These are phyloP conservation scores for Acanthamoeba royreba DNA, from an alignment of 208 protist species.

Conservation along the genomic window DNA sequence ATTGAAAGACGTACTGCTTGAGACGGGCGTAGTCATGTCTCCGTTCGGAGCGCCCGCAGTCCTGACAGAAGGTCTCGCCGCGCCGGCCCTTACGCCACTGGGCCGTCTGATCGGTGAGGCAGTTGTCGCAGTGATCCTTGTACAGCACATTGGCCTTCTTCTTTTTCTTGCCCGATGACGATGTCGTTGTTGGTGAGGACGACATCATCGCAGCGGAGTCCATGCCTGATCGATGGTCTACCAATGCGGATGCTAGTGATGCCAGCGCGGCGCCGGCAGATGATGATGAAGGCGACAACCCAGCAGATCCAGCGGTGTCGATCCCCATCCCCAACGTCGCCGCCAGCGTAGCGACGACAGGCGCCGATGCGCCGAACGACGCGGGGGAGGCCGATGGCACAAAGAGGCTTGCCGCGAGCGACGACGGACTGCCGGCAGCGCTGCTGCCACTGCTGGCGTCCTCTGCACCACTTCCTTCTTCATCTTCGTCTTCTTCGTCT, in stretches of 20 bases:
- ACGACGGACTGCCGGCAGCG: too few species aligned
- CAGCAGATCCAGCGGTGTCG: too few species aligned
- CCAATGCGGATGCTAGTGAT: too few species aligned
- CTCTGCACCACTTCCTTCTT: too few species aligned
- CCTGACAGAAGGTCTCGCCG: conserved; percentile 26
- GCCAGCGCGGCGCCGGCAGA: not conserved
- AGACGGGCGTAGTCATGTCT: not conserved
- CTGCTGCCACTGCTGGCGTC: too few species aligned
- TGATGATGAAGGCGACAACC: too few species aligned
- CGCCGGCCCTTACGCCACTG: conserved; percentile 28
- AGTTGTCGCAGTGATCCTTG: conserved; percentile 38
- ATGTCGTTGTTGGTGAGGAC: not conserved
- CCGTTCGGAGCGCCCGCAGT: conserved; percentile 10
- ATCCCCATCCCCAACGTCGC: not conserved
- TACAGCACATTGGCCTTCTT: conserved; percentile 24
- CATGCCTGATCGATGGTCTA: not conserved
- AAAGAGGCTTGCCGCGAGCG: not conserved
- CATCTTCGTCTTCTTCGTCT: too few species aligned
- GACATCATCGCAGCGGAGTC: not conserved
- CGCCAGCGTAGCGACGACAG: not conserved
- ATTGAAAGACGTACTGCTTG: not conserved
- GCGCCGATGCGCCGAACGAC: not conserved
- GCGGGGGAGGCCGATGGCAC: not conserved
- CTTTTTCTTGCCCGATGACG: not conserved
- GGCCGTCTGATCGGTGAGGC: not conserved